Conservation (phyloP, 2,329 filamentous ascomycete species). For the Monosporascus sp. region DNA sequence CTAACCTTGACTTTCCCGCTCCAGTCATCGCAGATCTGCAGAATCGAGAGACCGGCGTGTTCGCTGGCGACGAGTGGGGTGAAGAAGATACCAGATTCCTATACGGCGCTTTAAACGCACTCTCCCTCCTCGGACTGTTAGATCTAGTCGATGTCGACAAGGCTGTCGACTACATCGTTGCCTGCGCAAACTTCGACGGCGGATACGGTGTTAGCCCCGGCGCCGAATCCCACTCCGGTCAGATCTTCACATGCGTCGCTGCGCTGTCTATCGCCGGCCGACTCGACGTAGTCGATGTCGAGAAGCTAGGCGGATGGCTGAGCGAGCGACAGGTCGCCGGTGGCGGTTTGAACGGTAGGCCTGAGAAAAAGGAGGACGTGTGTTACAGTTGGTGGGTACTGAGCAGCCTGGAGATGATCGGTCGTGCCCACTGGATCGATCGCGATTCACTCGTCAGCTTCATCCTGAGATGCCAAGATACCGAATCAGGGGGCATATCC, state of each 20-base stretch:
- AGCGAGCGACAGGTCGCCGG: constrained; percentile 85
- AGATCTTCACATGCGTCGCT: constrained; percentile 91
- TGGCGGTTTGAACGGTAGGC: constrained; percentile 87
- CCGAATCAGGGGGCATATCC: constrained; percentile 75
- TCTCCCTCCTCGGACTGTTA: constrained; percentile 75
- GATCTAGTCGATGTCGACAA: constrained; percentile 71
- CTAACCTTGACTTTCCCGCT: constrained; percentile 13
- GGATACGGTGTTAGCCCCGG: constrained; percentile 87
- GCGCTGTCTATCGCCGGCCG: constrained; percentile 78
- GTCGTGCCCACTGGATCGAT: constrained; percentile 88
- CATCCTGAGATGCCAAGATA: constrained; percentile 85
- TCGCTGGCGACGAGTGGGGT: constrained; percentile 93
- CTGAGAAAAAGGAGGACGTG: constrained; percentile 93
- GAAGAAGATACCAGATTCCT: constrained; percentile 94
- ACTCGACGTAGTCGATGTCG: constrained; percentile 74
- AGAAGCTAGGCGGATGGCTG: constrained; percentile 82
- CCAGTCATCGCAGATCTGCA: constrained; percentile 77
- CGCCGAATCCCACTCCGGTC: constrained; percentile 89
- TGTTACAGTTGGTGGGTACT: constrained; percentile 99
- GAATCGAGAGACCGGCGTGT: constrained; percentile 74
- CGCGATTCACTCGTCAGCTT: constrained; percentile 70
- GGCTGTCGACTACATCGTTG: constrained; percentile 71
- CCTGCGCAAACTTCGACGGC: constrained; percentile 90
- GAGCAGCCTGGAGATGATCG: constrained; percentile 86
- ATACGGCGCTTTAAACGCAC: constrained; percentile 81